Evolutionary conservation across 176 grass and related monocot species (phyloP).

Genomic region (Panicum miliaceum): DNA sequence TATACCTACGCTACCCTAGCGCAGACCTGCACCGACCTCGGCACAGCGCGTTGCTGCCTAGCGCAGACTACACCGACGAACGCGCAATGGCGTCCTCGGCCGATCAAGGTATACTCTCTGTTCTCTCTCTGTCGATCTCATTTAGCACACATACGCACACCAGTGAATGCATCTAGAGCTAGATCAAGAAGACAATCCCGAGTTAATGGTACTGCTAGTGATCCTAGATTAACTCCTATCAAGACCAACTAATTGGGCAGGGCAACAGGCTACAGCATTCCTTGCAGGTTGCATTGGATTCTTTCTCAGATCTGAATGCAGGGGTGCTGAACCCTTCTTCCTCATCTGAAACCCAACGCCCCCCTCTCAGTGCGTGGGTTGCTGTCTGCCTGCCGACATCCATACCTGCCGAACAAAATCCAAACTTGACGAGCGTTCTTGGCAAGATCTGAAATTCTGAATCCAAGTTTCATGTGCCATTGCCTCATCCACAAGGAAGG

Average conservation of each 20-base stretch:
- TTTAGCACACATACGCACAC: too few species aligned
- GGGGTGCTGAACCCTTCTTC: background rate
- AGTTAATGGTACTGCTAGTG: too few species aligned
- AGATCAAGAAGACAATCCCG: too few species aligned
- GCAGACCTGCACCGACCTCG: too few species aligned
- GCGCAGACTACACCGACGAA: too few species aligned
- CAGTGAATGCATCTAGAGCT: too few species aligned
- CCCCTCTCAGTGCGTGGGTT: background rate
- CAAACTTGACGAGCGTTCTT: background rate
- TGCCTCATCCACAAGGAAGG: background rate
- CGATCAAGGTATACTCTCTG: too few species aligned
- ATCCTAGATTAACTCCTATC: too few species aligned
- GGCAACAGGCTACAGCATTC: background rate
- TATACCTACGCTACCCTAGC: too few species aligned
- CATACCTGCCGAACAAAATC: background rate
- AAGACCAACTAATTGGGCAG: background rate
- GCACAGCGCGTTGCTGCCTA: too few species aligned
- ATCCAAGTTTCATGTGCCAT: constrained; percentile 8
- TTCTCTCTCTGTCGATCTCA: too few species aligned
- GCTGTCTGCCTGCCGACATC: background rate
- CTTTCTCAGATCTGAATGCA: constrained; percentile 4
- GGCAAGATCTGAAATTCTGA: constrained; percentile 13
- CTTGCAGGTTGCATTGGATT: constrained; percentile 29
- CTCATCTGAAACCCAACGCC: constrained; percentile 2
- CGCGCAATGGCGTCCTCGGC: too few species aligned